Base-by-base conservation (phyloP, 2,329 filamentous ascomycete species). In the Aureobasidium sp. region DNA sequence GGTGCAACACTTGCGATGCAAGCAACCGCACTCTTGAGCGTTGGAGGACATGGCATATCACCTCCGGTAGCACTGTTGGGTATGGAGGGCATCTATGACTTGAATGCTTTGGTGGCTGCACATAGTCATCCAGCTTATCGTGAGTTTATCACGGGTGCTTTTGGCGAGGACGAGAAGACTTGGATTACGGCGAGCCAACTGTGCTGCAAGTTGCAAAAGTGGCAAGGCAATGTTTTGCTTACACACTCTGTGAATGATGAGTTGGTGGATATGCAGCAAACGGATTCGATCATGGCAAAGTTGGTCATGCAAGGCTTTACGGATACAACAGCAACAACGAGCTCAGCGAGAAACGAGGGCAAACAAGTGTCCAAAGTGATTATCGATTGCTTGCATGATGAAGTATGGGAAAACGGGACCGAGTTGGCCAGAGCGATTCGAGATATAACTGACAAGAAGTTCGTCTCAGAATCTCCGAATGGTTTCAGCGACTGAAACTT, bases 11-110 rank as follows among this genome's bases (percentile, higher is more conserved):
- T 91, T 44, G 80, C 83, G 0, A 79, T 85, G 60, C 88, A 91
- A 73, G 71, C 36, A 1, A 34, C 29, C 10, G 34, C 13, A 72
- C 83, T 36, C 81, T 82, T 79, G 74, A 37, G 14, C 13, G 14
- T 13, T 6, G 21, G 21, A 21, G 67, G 37, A 27, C 13, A 16
- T 36, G 34, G 68, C 70, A n/a, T 62, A 67, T 9, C 9, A 30
- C 66, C 66, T 6, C 84, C 84, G 0, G 68, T 74, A 3, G 82
- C 79, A 4, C 73, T 89, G n/a, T 69, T 89, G 5, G 81, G 85
- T 37, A 73, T 88, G 25, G 82, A 82, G 60, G 87, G 88, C 1
- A 83, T 91, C 27, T 90, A 89, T 71, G 82, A 88, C 68, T 72
- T 91, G 9, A 76, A 77, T 8, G 78, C 78, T 0, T 72, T 90